These are phyloP conservation scores for Rhododendron simsii DNA, from an alignment of 148 eudicot genomes.

Conservation along the genomic window DNA sequence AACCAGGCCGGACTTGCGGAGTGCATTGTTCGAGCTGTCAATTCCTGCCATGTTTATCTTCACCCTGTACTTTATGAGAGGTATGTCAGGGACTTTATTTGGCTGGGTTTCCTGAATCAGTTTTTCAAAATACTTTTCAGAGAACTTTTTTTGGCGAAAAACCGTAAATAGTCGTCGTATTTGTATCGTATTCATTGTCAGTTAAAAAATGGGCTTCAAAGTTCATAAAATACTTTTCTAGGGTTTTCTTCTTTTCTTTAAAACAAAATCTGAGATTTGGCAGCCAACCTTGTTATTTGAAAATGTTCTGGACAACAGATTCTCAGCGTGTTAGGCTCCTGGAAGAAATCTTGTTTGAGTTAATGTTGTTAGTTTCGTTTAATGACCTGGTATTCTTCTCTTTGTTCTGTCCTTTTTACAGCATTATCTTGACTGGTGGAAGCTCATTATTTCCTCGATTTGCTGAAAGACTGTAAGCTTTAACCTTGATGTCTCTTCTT, in stretches of 20 bases:
- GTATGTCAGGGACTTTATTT: constrained; percentile 22
- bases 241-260: neutral
- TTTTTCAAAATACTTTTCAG: neutral
- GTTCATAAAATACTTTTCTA: neutral
- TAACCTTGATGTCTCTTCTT: neutral
- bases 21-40: constrained; percentile 87
- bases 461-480: constrained; percentile 89
- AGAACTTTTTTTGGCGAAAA: neutral
- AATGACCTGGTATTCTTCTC: neutral
- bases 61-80: constrained; percentile 95
- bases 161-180: neutral
- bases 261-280: neutral
- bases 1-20: constrained; percentile 90
- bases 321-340: neutral
- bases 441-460: constrained; percentile 87
- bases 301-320: neutral
- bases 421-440: constrained; percentile 97
- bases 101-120: neutral
- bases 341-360: neutral
- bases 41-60: constrained; percentile 85
- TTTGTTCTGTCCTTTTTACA: constrained; percentile 27
- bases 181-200: neutral
- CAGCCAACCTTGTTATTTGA: neutral
- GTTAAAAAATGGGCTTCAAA: neutral
- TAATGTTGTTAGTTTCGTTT: neutral